A percentile compares a stretch with the other conserved stretches of the same genome.
Evolutionary conservation across 176 grass and related monocot genomes (phyloP).

Genomic region (Alopecurus myosuroides): DNA sequence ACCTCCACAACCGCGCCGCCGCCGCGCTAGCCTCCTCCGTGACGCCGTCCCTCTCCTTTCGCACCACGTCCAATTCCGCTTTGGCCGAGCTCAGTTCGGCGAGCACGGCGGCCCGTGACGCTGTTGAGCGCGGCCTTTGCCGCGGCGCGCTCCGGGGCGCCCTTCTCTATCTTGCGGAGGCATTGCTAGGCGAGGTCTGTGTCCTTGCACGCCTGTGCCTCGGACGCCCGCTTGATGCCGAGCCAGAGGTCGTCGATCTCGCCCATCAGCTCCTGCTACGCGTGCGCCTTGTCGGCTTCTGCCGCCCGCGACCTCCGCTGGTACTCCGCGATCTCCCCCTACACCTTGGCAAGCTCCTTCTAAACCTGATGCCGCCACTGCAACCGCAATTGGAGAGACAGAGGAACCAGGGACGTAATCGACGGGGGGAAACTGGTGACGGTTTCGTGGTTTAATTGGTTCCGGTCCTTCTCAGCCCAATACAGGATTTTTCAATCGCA

Average conservation of each 20-base stretch:
- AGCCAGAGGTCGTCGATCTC: conserved; percentile 43
- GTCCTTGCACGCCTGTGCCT: conserved; percentile 51
- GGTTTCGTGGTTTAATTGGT: too few species aligned
- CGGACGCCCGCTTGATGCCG: conserved; percentile 46
- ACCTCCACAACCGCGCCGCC: conserved; percentile 12
- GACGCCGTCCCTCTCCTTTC: conserved; percentile 39
- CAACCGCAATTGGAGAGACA: too few species aligned
- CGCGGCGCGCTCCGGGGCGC: conserved; percentile 16
- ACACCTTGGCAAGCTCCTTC: conserved; percentile 43
- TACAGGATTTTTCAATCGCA: too few species aligned
- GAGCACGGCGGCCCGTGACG: not conserved
- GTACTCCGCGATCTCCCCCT: conserved; percentile 27
- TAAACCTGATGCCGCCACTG: conserved; percentile 44
- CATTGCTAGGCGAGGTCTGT: conserved; percentile 51
- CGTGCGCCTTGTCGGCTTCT: conserved; percentile 20
- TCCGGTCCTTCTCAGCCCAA: too few species aligned
- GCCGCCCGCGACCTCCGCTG: conserved; percentile 22
- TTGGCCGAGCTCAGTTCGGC: conserved; percentile 38
- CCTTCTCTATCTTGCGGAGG: conserved; percentile 33
- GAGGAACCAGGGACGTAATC: too few species aligned
- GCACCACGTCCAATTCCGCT: conserved; percentile 32
- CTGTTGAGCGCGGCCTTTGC: conserved; percentile 40
- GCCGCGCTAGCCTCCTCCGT: conserved; percentile 23
- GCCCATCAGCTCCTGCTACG: conserved; percentile 29
- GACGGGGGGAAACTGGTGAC: too few species aligned